Conservation (phyloP, 176 grass and related monocot species). For the Carex cristatella region DNA sequence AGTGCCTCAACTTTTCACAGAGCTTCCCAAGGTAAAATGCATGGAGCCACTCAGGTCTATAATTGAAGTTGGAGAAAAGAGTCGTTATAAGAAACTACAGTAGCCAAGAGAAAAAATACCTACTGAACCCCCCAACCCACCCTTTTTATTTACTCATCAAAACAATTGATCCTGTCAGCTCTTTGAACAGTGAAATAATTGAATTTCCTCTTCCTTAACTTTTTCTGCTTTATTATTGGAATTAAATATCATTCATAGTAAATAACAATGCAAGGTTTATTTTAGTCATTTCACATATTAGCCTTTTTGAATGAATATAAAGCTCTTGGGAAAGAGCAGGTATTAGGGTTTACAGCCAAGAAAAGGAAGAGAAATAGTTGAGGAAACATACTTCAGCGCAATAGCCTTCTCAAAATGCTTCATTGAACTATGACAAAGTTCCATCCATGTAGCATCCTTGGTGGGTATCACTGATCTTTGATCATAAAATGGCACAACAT, state of each 20-base stretch:
- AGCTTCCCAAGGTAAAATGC: constrained; percentile 97
- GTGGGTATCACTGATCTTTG: constrained; percentile 78
- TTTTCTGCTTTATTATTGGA: background rate
- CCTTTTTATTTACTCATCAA: background rate
- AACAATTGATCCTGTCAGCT: background rate
- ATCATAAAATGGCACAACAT: constrained; percentile 97
- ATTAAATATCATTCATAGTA: background rate
- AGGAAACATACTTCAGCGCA: constrained; percentile 57
- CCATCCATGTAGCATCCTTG: constrained; percentile 75
- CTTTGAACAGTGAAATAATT: background rate
- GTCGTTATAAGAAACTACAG: background rate
- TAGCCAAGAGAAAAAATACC: background rate
- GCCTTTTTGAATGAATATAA: background rate
- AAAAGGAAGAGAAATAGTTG: constrained; percentile 16
- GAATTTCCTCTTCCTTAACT: background rate
- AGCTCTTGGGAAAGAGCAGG: background rate
- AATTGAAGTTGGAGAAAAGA: constrained; percentile 17
- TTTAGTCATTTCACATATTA: constrained; percentile 21
- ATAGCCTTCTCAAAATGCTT: constrained; percentile 92
- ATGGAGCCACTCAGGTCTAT: constrained; percentile 83
- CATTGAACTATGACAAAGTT: constrained; percentile 77
- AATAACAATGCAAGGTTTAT: background rate
- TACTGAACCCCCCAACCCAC: background rate
- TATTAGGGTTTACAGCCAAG: background rate
- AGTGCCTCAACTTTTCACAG: constrained; percentile 78